phyloP scores from a whole-genome alignment of 2,329 filamentous ascomycete genomes.

The Phyllosticta citribraziliensis region DNA sequence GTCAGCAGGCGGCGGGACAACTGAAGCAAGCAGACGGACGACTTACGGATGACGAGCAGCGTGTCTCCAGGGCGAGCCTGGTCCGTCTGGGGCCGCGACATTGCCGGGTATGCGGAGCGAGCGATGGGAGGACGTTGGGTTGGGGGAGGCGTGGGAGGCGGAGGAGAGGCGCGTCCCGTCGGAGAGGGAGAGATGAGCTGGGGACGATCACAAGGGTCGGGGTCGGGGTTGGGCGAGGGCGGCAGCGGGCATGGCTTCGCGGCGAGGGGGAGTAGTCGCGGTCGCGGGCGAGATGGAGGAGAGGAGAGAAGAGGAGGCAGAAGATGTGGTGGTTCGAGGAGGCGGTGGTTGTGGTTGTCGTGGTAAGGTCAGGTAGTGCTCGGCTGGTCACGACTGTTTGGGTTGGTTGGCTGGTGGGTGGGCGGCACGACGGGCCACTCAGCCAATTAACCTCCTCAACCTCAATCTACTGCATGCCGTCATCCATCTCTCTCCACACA shows the following conservation, averaged over 20 bases:
- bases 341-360: background rate
- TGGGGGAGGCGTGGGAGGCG: background rate
- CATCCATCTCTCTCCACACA: background rate
- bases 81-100: conserved; percentile 32
- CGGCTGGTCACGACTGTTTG: too few relatives aligned
- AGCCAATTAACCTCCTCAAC: background rate
- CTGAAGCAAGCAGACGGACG: background rate
- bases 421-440: background rate
- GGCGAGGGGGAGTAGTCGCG: background rate
- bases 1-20: conserved; percentile 10
- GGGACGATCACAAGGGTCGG: background rate
- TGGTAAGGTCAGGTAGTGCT: background rate
- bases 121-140: background rate
- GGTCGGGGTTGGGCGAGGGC: background rate
- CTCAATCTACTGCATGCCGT: background rate
- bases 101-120: background rate
- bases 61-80: conserved; percentile 55
- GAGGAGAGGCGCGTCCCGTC: background rate
- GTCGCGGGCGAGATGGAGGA: background rate
- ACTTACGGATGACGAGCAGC: conserved; percentile 63
- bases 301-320: background rate
- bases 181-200: background rate
- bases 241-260: background rate
- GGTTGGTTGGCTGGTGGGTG: background rate
- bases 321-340: background rate